Base-by-base conservation (phyloP, 352 stramenopile species). In the Pythium volutum region DNA sequence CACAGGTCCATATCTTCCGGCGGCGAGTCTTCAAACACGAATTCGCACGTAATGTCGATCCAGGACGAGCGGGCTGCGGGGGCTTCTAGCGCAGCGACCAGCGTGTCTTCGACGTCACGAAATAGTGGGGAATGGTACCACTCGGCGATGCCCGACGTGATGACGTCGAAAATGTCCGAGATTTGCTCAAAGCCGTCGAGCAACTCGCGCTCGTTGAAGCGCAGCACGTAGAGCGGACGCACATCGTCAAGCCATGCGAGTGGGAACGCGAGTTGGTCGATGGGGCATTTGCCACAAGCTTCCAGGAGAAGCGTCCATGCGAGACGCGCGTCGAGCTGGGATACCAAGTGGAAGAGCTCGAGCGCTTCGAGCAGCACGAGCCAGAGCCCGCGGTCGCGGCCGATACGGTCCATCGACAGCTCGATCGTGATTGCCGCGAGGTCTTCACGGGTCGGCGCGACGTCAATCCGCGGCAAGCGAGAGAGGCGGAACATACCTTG, bases 101-200 rank as follows among this genome's bases (percentile, higher is more conserved):
- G 25, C 22, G 11, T 20, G 5, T 8, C 33, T 22, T 46, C 10
- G 3, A 57, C 50, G 14, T 23, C 16, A 1, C 12, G n/a, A n/a
- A 62, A 62, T 14, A 18, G 18, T 31, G 55, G 55, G n/a, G 55
- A 62, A 22, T 54, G 55, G 42, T 62, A 39, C 55, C 55, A 54
- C 42, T 62, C 55, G 31, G 55, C 29, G n/a, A 47, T 29, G 55
- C 43, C 42, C 20, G 52, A 26, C 20, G 54, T 8, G 3, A 62
- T 15, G 15, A 55, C 43, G 29, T 62, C 55, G 23, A 62, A 62
- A 14, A 62, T 25, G 8, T 62, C 55, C 27, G 27, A 39, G 42
- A 62, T 42, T 3, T 48, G 43, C 20, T 62, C 43, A 31, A 55
- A 54, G 11, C 5, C 55, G n/a, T 55, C 34, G 22, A 42, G 42